Percentiles rank a stretch among this genome's conserved stretches.
Conservation (phyloP, 73 alveolate species). For the Paramecium tetraurelia region DNA sequence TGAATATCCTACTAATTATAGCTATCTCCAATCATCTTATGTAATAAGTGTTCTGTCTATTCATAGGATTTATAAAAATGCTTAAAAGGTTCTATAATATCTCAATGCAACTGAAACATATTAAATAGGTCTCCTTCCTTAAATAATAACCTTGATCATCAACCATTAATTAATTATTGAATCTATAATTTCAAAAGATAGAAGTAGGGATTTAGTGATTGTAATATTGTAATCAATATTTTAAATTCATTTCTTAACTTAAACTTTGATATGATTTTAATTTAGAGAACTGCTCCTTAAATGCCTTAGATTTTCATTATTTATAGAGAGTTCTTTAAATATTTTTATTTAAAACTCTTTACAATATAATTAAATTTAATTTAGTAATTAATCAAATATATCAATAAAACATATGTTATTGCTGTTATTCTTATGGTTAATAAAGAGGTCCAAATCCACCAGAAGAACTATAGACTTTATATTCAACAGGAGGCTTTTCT, state of each 20-base stretch:
- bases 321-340: neutral
- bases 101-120: conserved; percentile 70
- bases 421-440: neutral
- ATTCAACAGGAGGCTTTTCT: neutral
- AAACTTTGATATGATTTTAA: conserved; percentile 63
- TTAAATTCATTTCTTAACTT: conserved; percentile 49
- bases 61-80: conserved; percentile 87
- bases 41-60: conserved; percentile 81
- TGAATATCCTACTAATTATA: conserved; percentile 86
- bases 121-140: conserved; percentile 69
- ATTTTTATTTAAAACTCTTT: conserved; percentile 62
- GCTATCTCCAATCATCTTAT: conserved; percentile 92
- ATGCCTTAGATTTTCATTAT: conserved; percentile 52
- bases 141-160: conserved; percentile 78
- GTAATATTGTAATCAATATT: conserved; percentile 63
- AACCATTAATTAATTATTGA: conserved; percentile 59
- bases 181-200: conserved; percentile 67
- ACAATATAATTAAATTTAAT: neutral
- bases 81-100: conserved; percentile 80
- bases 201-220: conserved; percentile 46
- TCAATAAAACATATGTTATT: neutral
- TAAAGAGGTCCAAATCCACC: neutral
- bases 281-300: conserved; percentile 63
- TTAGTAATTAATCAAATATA: neutral
- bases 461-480: neutral